Evolutionary conservation across 2,329 filamentous ascomycete species (phyloP), one percentile per base, ranked within the genome.

Genomic region (Ascochyta rabiei): DNA sequence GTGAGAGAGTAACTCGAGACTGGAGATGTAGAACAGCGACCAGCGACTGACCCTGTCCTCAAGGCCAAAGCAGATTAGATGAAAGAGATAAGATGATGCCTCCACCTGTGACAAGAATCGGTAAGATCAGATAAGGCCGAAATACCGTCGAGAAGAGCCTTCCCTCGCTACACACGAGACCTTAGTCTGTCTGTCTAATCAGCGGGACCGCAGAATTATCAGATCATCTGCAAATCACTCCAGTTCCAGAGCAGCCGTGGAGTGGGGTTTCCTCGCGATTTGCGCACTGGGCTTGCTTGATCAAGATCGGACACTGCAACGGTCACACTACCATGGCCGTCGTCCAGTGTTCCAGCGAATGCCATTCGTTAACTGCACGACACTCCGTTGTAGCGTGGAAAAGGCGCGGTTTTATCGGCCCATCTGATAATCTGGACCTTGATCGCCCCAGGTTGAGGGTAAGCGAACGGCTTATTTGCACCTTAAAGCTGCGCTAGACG

Each of bases 391-490:
- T 51, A 57, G 56, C 44, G 46, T 52, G 49, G 42, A 54, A 48
- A 34, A 50, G 41, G 41, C 26, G 47, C 35, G 49, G 23, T 51
- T 16, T 60, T 61, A 69, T 68, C 66, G 61, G 62, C 28, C 65
- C 61, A 70, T 69, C 64, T 67, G 66, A 67, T 69, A 67, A 68
- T 68, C 66, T 65, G 61, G 66, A 58, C 60, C 60, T 18, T 35
- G 40, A 54, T 56, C 54, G 62, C 48, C 56, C 38, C 42, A 16
- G 48, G 46, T 34, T 16, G 38, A 48, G 58, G 59, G 49, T 60
- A 61, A 59, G 61, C 63, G 56, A 61, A 47, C 47, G 45, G 56
- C 42, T 47, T 51, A 19, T 39, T 43, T 41, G 43, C 42, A 19
- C 19, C 42, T 49, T 44, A 63, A 65, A 54, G 45, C 9, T 34